Percentiles rank a stretch among this genome's conserved stretches.
phyloP scores from a whole-genome alignment of 495 filamentous ascomycete genomes.

The Podospora anserina region DNA sequence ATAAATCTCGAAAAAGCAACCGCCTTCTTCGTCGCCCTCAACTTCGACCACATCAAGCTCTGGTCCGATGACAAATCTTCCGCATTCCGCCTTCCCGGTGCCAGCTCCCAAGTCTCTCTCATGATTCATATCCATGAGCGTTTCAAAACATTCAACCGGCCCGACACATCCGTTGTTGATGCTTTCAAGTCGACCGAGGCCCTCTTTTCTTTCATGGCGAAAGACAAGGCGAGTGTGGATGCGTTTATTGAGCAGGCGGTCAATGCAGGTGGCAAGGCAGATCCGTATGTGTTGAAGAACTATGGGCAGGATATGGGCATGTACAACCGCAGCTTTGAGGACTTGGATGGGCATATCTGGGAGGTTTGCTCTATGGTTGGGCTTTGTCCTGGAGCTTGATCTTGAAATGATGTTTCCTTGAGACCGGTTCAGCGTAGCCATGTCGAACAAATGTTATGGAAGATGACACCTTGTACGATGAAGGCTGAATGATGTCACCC shows the following conservation, averaged over 20 bases:
- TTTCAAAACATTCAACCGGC: conserved; percentile 23
- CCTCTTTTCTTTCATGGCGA: conserved; percentile 15
- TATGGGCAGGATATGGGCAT: conserved; percentile 23
- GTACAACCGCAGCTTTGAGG: conserved; percentile 26
- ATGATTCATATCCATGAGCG: conserved; percentile 25
- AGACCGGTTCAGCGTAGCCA: no score
- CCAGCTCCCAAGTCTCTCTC: conserved; percentile 19
- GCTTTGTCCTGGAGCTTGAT: background rate
- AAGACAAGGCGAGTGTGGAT: conserved; percentile 18
- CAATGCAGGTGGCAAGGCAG: conserved; percentile 21
- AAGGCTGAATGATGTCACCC: no score
- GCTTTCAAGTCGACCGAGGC: conserved; percentile 19
- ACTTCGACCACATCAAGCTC: conserved; percentile 17
- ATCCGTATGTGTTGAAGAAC: conserved; percentile 20
- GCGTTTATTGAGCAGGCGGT: conserved; percentile 16
- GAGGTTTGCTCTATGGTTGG: conserved; percentile 20
- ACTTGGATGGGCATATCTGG: conserved; percentile 29
- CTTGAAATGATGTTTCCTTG: no score
- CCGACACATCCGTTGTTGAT: conserved; percentile 15
- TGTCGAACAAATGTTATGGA: no score
- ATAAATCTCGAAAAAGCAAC: conserved; percentile 10
- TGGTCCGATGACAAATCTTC: conserved; percentile 19
- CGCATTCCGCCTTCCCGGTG: conserved; percentile 18
- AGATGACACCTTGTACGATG: no score
- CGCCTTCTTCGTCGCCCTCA: conserved; percentile 21